phyloP scores from a whole-genome alignment of 345 rosid species.

The Camelina neglecta region DNA sequence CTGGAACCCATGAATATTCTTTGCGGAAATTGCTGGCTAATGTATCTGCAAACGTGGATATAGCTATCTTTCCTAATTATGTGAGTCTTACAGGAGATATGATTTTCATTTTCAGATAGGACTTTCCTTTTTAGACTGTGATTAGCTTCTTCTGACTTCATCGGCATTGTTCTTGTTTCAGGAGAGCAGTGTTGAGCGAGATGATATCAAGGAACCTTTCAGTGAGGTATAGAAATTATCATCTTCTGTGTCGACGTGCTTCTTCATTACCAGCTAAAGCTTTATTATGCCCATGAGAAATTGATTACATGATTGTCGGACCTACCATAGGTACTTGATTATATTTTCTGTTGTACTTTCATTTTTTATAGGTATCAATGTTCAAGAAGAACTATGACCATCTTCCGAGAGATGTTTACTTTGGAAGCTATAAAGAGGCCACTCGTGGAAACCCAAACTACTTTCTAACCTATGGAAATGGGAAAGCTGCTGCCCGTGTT shows the following conservation, averaged over 20 bases:
- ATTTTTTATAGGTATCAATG: conserved; percentile 74
- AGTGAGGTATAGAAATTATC: conserved; percentile 61
- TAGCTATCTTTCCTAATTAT: conserved; percentile 87
- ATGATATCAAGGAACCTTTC: conserved; percentile 86
- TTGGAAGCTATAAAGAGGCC: conserved; percentile 83
- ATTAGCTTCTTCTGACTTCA: conserved; percentile 15
- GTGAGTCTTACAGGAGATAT: conserved; percentile 56
- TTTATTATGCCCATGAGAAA: not conserved
- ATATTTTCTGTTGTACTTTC: conserved; percentile 12
- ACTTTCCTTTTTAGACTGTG: not conserved
- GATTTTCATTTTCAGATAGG: conserved; percentile 10
- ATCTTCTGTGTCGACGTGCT: not conserved
- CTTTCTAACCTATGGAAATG: conserved; percentile 94
- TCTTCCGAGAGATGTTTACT: conserved; percentile 85
- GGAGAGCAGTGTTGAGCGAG: conserved; percentile 95
- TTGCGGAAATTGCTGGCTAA: conserved; percentile 72
- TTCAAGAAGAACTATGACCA: conserved; percentile 95
- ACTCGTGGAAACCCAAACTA: conserved; percentile 92
- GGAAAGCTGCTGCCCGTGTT: conserved; percentile 94
- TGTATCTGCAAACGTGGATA: conserved; percentile 70
- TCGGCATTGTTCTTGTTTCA: conserved; percentile 49
- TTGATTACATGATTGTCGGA: not conserved
- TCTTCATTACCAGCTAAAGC: not conserved
- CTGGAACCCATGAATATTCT: conserved; percentile 80
- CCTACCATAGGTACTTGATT: not conserved